Percentiles rank a stretch among this genome's conserved stretches.
These are phyloP conservation scores for Nannochloropsis gaditana DNA, from an alignment of 108 stramenopile genomes.

Conservation along the genomic window DNA sequence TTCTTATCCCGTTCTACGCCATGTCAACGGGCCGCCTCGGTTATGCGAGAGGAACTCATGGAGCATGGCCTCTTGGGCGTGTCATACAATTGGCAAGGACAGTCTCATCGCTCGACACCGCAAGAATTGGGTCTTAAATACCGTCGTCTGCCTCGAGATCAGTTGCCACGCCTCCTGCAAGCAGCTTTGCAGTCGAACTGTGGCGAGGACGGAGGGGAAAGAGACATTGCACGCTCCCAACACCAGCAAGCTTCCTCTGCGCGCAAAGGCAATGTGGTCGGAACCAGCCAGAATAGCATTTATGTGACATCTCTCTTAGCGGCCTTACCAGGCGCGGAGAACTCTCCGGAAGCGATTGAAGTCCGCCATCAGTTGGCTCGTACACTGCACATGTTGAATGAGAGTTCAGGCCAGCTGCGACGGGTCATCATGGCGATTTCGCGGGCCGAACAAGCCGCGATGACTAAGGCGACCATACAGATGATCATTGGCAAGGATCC, in stretches of 20 bases:
- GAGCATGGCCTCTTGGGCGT: constrained; percentile 36
- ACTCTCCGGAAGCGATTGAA: not conserved
- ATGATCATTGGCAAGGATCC: not conserved
- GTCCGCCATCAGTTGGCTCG: not conserved
- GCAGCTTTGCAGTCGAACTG: constrained; percentile 24
- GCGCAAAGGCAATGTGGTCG: not conserved
- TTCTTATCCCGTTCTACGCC: constrained; percentile 37
- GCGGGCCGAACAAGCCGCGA: not conserved
- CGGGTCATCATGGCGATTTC: constrained; percentile 4
- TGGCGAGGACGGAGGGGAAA: not conserved
- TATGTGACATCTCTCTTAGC: not conserved
- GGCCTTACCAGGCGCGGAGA: not conserved
- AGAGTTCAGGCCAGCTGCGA: not conserved
- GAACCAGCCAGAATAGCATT: not conserved
- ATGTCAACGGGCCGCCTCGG: constrained; percentile 30
- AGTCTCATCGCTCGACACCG: constrained; percentile 41
- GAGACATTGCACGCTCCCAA: not conserved
- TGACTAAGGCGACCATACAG: not conserved
- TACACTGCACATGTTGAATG: not conserved
- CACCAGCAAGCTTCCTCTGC: not conserved
- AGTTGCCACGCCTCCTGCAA: constrained; percentile 27
- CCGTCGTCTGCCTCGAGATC: constrained; percentile 28
- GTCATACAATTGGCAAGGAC: constrained; percentile 37
- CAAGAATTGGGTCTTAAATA: constrained; percentile 32
- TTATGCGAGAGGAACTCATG: constrained; percentile 37